phyloP scores from a whole-genome alignment of 306 rosid species.

The Hippophae tibetana region DNA sequence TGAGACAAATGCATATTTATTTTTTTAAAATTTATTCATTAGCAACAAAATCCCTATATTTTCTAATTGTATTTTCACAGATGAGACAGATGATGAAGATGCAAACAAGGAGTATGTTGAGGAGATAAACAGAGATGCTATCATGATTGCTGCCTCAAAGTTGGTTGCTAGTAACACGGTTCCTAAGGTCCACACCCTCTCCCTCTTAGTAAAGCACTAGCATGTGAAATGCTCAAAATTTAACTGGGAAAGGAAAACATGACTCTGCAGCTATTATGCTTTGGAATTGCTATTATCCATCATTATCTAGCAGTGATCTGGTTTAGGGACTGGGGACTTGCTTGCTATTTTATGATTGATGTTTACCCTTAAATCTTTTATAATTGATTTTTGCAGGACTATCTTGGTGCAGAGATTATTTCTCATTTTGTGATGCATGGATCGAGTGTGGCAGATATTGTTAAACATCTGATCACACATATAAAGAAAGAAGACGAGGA shows the following conservation, averaged over 20 bases:
- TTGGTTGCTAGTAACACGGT: slow-evolving; percentile 50
- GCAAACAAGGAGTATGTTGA: slow-evolving; percentile 61
- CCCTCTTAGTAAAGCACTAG: background rate
- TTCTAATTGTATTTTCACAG: slow-evolving; percentile 29
- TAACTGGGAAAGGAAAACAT: background rate
- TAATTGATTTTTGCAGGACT: slow-evolving; percentile 44
- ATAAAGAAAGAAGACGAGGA: slow-evolving; percentile 55
- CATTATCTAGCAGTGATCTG: background rate
- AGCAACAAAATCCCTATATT: background rate
- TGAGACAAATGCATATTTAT: background rate
- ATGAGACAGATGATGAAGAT: slow-evolving; percentile 78
- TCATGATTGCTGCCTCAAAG: slow-evolving; percentile 73
- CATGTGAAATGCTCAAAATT: background rate
- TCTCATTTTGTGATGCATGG: slow-evolving; percentile 84
- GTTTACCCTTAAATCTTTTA: background rate
- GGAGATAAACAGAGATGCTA: slow-evolving; percentile 66
- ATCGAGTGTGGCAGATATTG: slow-evolving; percentile 54
- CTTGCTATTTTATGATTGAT: background rate
- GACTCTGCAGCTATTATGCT: no score
- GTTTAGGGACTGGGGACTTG: background rate
- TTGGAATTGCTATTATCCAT: background rate
- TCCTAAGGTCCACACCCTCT: slow-evolving; percentile 46
- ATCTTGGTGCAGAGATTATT: slow-evolving; percentile 75
- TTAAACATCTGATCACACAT: slow-evolving; percentile 60
- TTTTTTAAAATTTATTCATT: slow-evolving; percentile 6